Evolutionary conservation across 495 filamentous ascomycete genomes (phyloP), one percentile per base, ranked within the genome.

Genomic region (Terfezia claveryi): DNA sequence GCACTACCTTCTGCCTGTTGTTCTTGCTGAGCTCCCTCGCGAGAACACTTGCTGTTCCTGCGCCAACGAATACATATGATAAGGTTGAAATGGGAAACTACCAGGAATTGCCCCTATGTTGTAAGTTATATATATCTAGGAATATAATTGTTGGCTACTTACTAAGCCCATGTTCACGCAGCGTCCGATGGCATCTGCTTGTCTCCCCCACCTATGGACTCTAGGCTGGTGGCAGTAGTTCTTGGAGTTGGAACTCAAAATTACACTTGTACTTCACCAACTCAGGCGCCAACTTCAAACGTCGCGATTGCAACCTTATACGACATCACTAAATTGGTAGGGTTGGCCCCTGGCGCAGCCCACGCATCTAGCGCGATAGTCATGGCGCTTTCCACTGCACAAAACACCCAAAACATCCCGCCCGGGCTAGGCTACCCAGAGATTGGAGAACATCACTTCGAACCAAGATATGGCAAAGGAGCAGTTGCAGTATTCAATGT

Each of bases 211-310:
- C 41, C 1, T 14, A 46, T 2, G 41, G 1, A 14, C 12, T 46
- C 41, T 5, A 46, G 2, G 12, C 14, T 9, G 41, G 41, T 46
- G 12, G 41, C 41, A 64, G 81, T 94, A 36, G 85, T 80, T 61
- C 72, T 96, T 52, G 89, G 89, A 62, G 80, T 85, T 37, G 89
- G 89, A 41, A 88, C 80, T 11, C 77, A 95, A 71, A 94, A 95
- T 73, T 96, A 94, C 69, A 87, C 85, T 56, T 95, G 89, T 72
- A 74, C 78, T 0, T 64, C 68, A 0, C 54, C 58, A 0, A 32
- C 14, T 23, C 11, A n/a, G 11, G 50, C 0, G 11, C 89, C 89
- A 16, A 65, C 64, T 5, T 67, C 78, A 16, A 65, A 74, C 46
- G 91, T 91, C 57, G 91, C 91, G 54, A 67, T 86, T n/a, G 91